Evolutionary conservation across 495 filamentous ascomycete genomes (phyloP).

Genomic region (Aspergillus wentii): DNA sequence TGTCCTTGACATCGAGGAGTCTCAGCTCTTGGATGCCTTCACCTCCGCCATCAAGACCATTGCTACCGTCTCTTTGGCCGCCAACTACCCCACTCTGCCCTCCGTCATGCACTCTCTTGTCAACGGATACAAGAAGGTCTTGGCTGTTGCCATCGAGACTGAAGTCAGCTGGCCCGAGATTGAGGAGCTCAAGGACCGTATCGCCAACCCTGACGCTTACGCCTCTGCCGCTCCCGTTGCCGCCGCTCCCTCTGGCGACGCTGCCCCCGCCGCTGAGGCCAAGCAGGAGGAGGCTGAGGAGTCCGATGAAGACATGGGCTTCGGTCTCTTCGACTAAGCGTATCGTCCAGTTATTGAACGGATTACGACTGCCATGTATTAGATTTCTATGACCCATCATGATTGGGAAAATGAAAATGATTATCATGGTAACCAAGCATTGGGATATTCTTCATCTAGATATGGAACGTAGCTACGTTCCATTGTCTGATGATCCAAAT

Average conservation of each 20-base stretch:
- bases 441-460: slow-evolving; percentile 15
- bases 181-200: slow-evolving; percentile 95
- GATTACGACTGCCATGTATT: slow-evolving; percentile 39
- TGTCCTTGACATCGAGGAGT: slow-evolving; percentile 90
- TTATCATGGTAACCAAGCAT: slow-evolving; percentile 24
- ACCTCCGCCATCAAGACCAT: slow-evolving; percentile 78
- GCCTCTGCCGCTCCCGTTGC: slow-evolving; percentile 72
- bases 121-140: slow-evolving; percentile 96
- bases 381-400: slow-evolving; percentile 30
- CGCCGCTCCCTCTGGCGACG: slow-evolving; percentile 40
- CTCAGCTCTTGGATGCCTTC: slow-evolving; percentile 84
- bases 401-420: slow-evolving; percentile 27
- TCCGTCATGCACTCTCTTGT: slow-evolving; percentile 91
- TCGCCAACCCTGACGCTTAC: slow-evolving; percentile 96
- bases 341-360: slow-evolving; percentile 15
- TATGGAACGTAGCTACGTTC: slow-evolving; percentile 39
- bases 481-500: slow-evolving; percentile 25
- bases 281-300: slow-evolving; percentile 49
- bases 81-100: slow-evolving; percentile 94
- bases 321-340: slow-evolving; percentile 56
- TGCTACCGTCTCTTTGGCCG: slow-evolving; percentile 80
- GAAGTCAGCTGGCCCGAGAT: slow-evolving; percentile 95
- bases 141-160: slow-evolving; percentile 85
- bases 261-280: slow-evolving; percentile 46
- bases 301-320: slow-evolving; percentile 49